Evolutionary conservation across 805 yeast species (phyloP).

Genomic region (Metschnikowia amazonensis): DNA sequence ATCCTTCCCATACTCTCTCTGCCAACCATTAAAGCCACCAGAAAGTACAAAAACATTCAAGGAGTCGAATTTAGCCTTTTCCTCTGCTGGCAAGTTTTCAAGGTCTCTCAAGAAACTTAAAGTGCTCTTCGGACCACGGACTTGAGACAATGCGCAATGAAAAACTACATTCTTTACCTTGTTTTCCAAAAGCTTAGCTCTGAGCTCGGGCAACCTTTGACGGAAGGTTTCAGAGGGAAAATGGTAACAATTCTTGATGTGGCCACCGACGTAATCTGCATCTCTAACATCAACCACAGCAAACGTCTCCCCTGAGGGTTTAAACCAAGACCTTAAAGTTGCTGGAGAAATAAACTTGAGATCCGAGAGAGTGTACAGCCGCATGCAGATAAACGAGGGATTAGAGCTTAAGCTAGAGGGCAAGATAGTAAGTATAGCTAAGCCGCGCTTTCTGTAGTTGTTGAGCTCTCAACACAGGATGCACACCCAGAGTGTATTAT

Average conservation of each 20-base stretch:
- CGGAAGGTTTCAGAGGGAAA: slow-evolving; percentile 50
- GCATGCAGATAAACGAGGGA: slow-evolving; percentile 9
- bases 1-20: slow-evolving; percentile 66
- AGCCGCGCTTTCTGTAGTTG: not conserved
- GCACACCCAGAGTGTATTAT: not conserved
- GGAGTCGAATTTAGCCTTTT: slow-evolving; percentile 22
- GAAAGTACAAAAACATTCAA: slow-evolving; percentile 63
- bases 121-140: slow-evolving; percentile 87
- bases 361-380: slow-evolving; percentile 27
- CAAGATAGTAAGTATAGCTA: not conserved
- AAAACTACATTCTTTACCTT: slow-evolving; percentile 59
- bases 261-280: slow-evolving; percentile 76
- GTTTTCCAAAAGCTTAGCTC: slow-evolving; percentile 28
- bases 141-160: slow-evolving; percentile 90
- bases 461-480: not conserved
- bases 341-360: slow-evolving; percentile 46
- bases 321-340: slow-evolving; percentile 46
- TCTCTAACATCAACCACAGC: slow-evolving; percentile 83
- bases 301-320: slow-evolving; percentile 37
- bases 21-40: slow-evolving; percentile 91
- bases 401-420: not conserved
- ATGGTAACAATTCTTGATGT: slow-evolving; percentile 53
- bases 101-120: slow-evolving; percentile 52
- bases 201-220: slow-evolving; percentile 35
- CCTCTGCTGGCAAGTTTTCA: slow-evolving; percentile 27